A percentile compares a stretch with the other conserved stretches of the same genome.
Conservation (phyloP, 1,284 basidiomycete genomes). For the Dichomitus squalens region DNA sequence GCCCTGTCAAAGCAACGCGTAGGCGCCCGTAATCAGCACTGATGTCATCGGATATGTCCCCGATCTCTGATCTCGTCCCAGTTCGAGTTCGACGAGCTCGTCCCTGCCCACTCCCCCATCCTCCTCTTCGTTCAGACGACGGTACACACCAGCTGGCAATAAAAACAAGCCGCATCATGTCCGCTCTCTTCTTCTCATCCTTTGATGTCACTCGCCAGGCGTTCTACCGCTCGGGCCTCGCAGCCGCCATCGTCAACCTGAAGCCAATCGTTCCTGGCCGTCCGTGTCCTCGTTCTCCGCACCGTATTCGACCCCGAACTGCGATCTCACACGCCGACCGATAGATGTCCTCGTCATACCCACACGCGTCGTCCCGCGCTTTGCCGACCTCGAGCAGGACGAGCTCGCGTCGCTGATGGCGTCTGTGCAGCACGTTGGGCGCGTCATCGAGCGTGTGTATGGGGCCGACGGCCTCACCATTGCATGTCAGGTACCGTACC, state of each 20-base stretch:
- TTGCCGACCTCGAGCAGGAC: conserved; percentile 68
- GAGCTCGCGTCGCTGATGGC: conserved; percentile 82
- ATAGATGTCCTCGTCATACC: conserved; percentile 90
- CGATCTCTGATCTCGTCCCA: not conserved
- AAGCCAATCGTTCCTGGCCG: conserved; percentile 93
- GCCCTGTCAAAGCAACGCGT: not conserved
- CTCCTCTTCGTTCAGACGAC: not conserved
- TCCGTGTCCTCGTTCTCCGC: conserved; percentile 45
- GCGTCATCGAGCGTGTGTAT: conserved; percentile 70
- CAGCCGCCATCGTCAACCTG: conserved; percentile 88
- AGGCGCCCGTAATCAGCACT: conserved; percentile 1
- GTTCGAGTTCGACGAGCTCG: not conserved
- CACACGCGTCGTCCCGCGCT: conserved; percentile 71
- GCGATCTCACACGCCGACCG: not conserved
- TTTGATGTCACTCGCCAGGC: conserved; percentile 85
- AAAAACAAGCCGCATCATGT: conserved; percentile 36
- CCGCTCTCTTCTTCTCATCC: conserved; percentile 70
- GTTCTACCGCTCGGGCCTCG: conserved; percentile 73
- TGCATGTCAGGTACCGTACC: conserved; percentile 71
- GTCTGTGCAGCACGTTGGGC: conserved; percentile 73
- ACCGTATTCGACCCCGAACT: not conserved
- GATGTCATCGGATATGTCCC: conserved; percentile 8
- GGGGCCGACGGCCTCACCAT: conserved; percentile 78
- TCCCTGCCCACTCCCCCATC: not conserved
- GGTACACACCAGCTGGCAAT: not conserved